A percentile compares a stretch with the other conserved stretches of the same genome.
phyloP scores from a whole-genome alignment of 495 filamentous ascomycete genomes.

The Zalerion maritima region DNA sequence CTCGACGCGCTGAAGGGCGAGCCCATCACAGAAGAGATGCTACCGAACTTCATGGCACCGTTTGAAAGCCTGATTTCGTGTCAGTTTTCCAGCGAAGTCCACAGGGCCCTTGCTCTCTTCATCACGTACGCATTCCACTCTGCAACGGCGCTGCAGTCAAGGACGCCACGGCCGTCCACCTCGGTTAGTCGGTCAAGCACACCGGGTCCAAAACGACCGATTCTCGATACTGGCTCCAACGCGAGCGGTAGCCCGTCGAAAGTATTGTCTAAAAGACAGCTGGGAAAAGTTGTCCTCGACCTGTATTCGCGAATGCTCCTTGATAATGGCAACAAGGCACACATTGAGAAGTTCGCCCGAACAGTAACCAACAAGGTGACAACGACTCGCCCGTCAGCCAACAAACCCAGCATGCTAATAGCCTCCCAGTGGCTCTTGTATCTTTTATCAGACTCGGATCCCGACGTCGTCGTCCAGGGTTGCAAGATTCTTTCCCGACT shows the following conservation, averaged over 20 bases:
- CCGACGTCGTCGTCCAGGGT: slow-evolving; percentile 68
- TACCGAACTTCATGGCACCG: slow-evolving; percentile 60
- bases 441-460: slow-evolving; percentile 75
- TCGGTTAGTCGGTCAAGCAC: slow-evolving; percentile 23
- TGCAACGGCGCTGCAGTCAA: slow-evolving; percentile 29
- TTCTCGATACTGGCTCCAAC: slow-evolving; percentile 13
- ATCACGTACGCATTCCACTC: slow-evolving; percentile 86
- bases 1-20: slow-evolving; percentile 81
- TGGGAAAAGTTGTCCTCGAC: slow-evolving; percentile 62
- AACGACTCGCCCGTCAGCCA: slow-evolving; percentile 9
- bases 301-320: slow-evolving; percentile 79
- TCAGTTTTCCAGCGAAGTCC: slow-evolving; percentile 64
- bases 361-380: slow-evolving; percentile 91
- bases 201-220: slow-evolving; percentile 19
- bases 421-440: slow-evolving; percentile 75
- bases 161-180: slow-evolving; percentile 33
- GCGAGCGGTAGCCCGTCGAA: slow-evolving; percentile 8
- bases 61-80: slow-evolving; percentile 65
- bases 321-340: slow-evolving; percentile 45
- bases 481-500: slow-evolving; percentile 78
- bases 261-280: slow-evolving; percentile 37
- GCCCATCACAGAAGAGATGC: slow-evolving; percentile 50
- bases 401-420: slow-evolving; percentile 23
- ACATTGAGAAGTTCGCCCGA: slow-evolving; percentile 77
- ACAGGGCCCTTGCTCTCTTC: slow-evolving; percentile 78